A percentile compares a stretch with the other conserved stretches of the same genome.
Conservation (phyloP, 495 filamentous ascomycete genomes). For the Xanthoparmelia taractica region DNA sequence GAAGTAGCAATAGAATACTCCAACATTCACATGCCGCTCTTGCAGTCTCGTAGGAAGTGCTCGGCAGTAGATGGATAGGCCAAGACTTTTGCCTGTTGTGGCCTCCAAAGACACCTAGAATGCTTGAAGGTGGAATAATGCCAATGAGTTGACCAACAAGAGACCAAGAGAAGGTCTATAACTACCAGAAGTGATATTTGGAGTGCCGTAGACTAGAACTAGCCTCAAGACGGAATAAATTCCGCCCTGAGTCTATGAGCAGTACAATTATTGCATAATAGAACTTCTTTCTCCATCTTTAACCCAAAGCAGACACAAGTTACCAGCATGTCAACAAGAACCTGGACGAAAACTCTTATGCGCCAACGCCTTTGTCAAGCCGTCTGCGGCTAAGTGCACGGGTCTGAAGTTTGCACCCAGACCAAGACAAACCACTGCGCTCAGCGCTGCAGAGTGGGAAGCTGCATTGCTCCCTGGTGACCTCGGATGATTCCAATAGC, state of each 20-base stretch:
- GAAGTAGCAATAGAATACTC: too few species aligned
- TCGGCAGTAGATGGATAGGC: too few species aligned
- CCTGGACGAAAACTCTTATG: background rate
- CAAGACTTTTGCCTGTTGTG: too few species aligned
- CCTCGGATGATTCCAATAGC: constrained; percentile 21
- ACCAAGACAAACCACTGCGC: constrained; percentile 7
- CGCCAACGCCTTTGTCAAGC: background rate
- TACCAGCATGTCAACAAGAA: background rate
- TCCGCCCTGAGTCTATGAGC: background rate
- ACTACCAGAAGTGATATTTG: background rate
- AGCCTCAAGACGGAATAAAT: background rate
- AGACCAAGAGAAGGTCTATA: background rate
- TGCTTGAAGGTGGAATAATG: too few species aligned
- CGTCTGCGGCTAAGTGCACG: background rate
- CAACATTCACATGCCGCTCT: too few species aligned
- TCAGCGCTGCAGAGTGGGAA: constrained; percentile 16
- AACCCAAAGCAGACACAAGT: background rate
- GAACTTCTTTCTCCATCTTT: background rate
- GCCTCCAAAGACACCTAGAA: too few species aligned
- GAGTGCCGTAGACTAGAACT: background rate
- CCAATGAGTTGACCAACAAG: background rate
- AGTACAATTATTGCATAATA: too few species aligned
- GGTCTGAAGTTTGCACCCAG: background rate
- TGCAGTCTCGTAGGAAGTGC: too few species aligned
- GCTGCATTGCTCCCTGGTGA: constrained; percentile 21